Percentiles rank a stretch among this genome's conserved stretches.
Conservation (phyloP, 495 filamentous ascomycete genomes). For the Xylaria grammica region DNA sequence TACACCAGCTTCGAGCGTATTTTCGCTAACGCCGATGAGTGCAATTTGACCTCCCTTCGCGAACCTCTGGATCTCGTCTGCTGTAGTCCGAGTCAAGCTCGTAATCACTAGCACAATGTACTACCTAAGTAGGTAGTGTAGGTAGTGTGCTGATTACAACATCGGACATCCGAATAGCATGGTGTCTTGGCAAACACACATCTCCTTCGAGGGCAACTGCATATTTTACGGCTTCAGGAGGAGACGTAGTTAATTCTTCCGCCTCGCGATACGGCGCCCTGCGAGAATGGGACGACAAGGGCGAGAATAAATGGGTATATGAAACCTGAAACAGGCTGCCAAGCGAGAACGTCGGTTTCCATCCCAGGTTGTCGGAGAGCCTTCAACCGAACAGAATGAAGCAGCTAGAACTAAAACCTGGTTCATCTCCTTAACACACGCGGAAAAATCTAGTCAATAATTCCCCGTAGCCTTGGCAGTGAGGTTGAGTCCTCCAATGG, state of each 20-base stretch:
- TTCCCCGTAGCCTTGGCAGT: not conserved
- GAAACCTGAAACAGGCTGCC: not conserved
- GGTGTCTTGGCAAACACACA: not conserved
- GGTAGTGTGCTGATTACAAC: too few relatives aligned
- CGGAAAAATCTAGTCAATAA: not conserved
- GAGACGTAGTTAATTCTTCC: not conserved
- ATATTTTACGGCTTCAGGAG: too few relatives aligned
- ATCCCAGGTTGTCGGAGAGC: not conserved
- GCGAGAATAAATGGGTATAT: not conserved
- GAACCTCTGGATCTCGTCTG: not conserved
- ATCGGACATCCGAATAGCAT: not conserved
- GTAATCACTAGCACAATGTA: not conserved
- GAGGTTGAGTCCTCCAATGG: conserved; percentile 8
- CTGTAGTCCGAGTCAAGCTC: not conserved
- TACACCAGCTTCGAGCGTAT: too few relatives aligned
- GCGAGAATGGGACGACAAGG: not conserved
- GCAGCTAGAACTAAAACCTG: not conserved
- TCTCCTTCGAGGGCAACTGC: not conserved
- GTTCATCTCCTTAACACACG: not conserved
- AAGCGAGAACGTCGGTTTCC: not conserved
- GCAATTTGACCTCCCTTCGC: not conserved
- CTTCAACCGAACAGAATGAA: not conserved
- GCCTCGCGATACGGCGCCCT: not conserved
- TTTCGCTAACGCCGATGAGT: not conserved
- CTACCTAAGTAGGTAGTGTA: too few relatives aligned